Evolutionary conservation across 306 rosid species (phyloP), one percentile per base, ranked within the genome.

Genomic region (Rosa lucieae): DNA sequence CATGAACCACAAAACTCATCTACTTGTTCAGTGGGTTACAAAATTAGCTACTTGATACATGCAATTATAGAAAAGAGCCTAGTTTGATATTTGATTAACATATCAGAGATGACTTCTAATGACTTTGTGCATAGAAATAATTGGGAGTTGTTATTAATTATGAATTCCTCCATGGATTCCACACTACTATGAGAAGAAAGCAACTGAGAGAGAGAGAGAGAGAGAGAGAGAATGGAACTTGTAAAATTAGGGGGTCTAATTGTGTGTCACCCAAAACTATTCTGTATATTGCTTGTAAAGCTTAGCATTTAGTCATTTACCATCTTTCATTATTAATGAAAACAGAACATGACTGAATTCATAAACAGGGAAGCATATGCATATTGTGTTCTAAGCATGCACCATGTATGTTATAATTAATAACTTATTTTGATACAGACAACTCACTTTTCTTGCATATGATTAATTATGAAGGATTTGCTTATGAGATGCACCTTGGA

Each of bases 401-500:
- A 59, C 17, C 39, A 59, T 59, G 35, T 21, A 26, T 43, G 8
- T 8, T 58, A 20, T 20, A 5, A 12, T n/a, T 26, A 26, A 26
- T 10, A 26, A 3, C 17, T 23, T 61, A 26, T 11, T 65, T 5
- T 26, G 44, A 14, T 35, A 32, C 3, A 62, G 26, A 3, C 4
- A n/a, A 14, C 47, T 69, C 5, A 39, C 21, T 23, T 17, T 12
- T 9, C 8, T 49, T 71, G 15, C 10, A 8, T 65, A 4, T 18
- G 42, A 62, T 32, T 77, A 1, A 58, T 0, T 56, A 3, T 56
- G 35, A 55, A 93, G 98, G 94, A 91, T 77, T 58, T 90, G 37
- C 84, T 88, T 47, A 93, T 93, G 97, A 84, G 92, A 78, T 82
- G 86, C 85, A 80, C 97, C 44, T 68, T 93, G 87, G 95, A 91